A percentile compares a stretch with the other conserved stretches of the same genome.
These are phyloP conservation scores for Ceratocystis alfenasii DNA, from an alignment of 2,329 filamentous ascomycete species.

Conservation along the genomic window DNA sequence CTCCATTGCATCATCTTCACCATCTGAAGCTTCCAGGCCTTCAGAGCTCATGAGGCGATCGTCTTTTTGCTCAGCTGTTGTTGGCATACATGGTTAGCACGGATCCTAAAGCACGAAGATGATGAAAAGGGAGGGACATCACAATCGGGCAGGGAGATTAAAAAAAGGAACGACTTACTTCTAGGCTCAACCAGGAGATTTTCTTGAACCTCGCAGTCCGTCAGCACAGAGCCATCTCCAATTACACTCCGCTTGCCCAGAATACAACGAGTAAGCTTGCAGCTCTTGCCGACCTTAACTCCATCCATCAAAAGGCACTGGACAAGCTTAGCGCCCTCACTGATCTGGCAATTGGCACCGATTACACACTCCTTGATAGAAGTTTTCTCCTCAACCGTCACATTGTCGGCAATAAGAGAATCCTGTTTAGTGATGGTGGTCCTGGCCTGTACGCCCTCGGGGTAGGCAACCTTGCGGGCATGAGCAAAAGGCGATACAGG, in stretches of 20 bases:
- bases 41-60: conserved; percentile 57
- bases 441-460: conserved; percentile 64
- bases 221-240: conserved; percentile 68
- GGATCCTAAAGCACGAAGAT: background rate
- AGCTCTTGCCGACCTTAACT: conserved; percentile 70
- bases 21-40: conserved; percentile 51
- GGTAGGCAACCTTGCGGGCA: conserved; percentile 66
- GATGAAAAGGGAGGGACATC: background rate
- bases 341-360: conserved; percentile 76
- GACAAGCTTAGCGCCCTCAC: conserved; percentile 71
- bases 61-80: conserved; percentile 52
- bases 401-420: conserved; percentile 75
- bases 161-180: conserved; percentile 38
- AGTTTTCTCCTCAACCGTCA: conserved; percentile 74
- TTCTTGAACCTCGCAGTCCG: conserved; percentile 86
- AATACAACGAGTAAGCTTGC: conserved; percentile 77
- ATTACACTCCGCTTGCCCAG: conserved; percentile 70
- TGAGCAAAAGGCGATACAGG: conserved; percentile 64
- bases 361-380: conserved; percentile 90
- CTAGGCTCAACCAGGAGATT: conserved; percentile 73
- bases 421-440: conserved; percentile 75
- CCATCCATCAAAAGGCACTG: conserved; percentile 89
- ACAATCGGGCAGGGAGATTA: conserved; percentile 1
- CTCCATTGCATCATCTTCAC: conserved; percentile 39
- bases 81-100: conserved; percentile 20